Base-by-base conservation (phyloP, 1,139 yeast genomes). In the Candida glucosophila region DNA sequence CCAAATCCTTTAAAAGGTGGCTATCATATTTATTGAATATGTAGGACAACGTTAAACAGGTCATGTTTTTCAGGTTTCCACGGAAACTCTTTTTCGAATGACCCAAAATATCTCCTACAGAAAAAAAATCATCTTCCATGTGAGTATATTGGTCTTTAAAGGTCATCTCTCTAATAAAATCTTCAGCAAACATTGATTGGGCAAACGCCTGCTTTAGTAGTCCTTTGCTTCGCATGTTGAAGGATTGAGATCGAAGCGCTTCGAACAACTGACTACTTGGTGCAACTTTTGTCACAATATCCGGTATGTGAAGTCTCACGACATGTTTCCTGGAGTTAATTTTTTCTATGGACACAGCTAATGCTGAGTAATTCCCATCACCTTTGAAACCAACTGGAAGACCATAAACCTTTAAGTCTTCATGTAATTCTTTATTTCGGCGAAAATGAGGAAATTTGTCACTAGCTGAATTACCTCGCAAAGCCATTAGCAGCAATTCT, bases 301-400 rank as follows among this genome's bases (percentile, higher is more conserved):
- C 73, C 2, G 70, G 69, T 10, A 67, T 39, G 34, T 67, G 73
- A n/a, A 67, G 31, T 29, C 59, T 58, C n/a, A 63, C 31, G 11
- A 33, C 25, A 30, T 49, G 49, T 29, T 48, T 47, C 23, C 64
- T 39, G 1, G 59, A 35, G 35, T 52, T 56, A 22, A 52, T 33
- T 22, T 50, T 49, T 24, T 54, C 62, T 19, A 59, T 30, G 1
- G 68, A 62, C 1, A 63, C 35, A 1, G 50, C 66, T 23, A 54
- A 20, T 9, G 30, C 29, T 5, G 38, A 30, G 6, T 14, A 9
- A 6, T 13, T 14, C n/a, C 19, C 14, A 8, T 24, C n/a, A 22
- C 16, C 26, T 9, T 10, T 5, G 7, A n/a, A 5, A n/a, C 9
- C 13, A 17, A 7, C 7, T 2, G 52, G 52, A n/a, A 58, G 28